Base-by-base conservation (phyloP, 257 asterid genomes). In the Ilex aquifolium region DNA sequence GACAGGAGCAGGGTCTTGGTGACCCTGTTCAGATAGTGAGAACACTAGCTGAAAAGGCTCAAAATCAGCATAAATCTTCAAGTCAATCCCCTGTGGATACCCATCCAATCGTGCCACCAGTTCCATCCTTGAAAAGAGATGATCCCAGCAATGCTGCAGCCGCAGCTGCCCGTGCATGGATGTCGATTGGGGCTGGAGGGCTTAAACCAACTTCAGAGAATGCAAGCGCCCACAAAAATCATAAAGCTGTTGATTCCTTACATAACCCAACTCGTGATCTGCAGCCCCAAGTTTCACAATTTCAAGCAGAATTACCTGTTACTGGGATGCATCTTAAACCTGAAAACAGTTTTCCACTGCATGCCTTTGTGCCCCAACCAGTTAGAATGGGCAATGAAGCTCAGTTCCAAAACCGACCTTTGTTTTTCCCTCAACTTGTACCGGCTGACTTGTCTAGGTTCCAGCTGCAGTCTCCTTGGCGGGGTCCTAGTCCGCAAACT, bases 111-210 rank as follows among this genome's bases (percentile, higher is more conserved):
- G 66, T 56, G 62, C 55, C 55, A 63, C 80, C 74, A 57, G 67
- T 65, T 59, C 42, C 42, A 36, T 36, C 42, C 42, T 70, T 74
- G 86, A 78, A 56, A 64, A 77, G 80, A 68, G 75, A 71, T 16
- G 87, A 84, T 71, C 61, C 88, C 15, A 73, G 75, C 59, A 83
- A 81, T 69, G 93, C 95, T 7, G 82, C 98, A 60, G 75, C 79
- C 4, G 84, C 87, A 27, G 96, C 97, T 74, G 95, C 95, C 15
- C 88, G 91, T 3, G 91, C 83, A 57, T 89, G 97, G 98, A 92
- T 89, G 97, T 85, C 98, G 11, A 82, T 89, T 11, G 97, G 98
- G 70, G 85, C 92, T 13, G 97, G 74, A 63, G 98, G 95, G 57
- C 74, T 78, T 31, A 84, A 79, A 71, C 84, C 82, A 30, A 80